Evolutionary conservation across 179 eudicot genomes (phyloP).

Genomic region (Beta lomatogona): DNA sequence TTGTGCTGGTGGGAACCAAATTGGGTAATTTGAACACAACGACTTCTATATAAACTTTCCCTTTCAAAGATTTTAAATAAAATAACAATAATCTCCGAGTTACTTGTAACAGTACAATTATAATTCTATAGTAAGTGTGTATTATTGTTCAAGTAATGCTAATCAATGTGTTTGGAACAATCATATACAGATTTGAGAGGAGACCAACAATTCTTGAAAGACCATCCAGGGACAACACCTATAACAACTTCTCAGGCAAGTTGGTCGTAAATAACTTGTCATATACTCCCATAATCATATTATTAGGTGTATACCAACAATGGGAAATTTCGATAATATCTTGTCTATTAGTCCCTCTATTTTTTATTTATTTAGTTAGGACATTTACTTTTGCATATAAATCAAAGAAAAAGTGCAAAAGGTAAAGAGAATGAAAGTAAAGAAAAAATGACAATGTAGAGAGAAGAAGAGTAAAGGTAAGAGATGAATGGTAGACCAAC

Average conservation of each 20-base stretch:
- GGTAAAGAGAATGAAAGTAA: no score
- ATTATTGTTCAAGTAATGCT: not conserved
- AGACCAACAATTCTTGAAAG: slow-evolving; percentile 23
- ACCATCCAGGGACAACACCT: slow-evolving; percentile 24
- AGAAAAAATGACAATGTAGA: no score
- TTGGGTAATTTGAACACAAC: slow-evolving; percentile 10
- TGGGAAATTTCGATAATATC: not conserved
- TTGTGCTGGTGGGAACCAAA: slow-evolving; percentile 30
- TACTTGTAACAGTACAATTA: not conserved
- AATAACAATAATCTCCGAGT: no score
- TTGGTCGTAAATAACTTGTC: not conserved
- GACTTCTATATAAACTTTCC: not conserved
- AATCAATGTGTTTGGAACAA: not conserved
- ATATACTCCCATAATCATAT: not conserved
- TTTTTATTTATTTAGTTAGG: no score
- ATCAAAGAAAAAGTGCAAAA: no score
- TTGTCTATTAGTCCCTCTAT: no score
- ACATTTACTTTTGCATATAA: no score
- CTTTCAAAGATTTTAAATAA: no score
- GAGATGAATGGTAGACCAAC: no score
- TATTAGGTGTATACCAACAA: not conserved
- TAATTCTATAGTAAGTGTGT: not conserved
- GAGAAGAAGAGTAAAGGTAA: no score
- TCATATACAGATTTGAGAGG: slow-evolving; percentile 23
- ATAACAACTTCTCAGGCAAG: slow-evolving; percentile 30